Evolutionary conservation across 345 rosid species (phyloP), one percentile per base, ranked within the genome.

Genomic region (Populus ilicifolia): DNA sequence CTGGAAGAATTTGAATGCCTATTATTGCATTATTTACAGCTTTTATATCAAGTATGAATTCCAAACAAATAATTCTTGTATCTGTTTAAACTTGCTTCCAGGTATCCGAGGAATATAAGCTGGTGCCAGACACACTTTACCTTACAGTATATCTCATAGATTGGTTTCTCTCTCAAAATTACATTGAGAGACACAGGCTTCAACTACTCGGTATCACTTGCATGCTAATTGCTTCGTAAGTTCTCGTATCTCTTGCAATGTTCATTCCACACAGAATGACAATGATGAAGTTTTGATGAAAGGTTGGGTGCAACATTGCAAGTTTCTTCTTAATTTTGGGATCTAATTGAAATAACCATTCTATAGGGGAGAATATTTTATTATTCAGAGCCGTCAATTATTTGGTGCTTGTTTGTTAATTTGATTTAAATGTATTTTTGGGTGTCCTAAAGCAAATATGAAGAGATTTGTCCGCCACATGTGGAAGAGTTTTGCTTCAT

Each of bases 211-310:
- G 98, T 74, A 89, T 94, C 87, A 91, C 95, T 80, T 94, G 96
- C 92, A 90, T 92, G 96, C 91, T 94, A 67, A 87, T 92, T 69
- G 94, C 96, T 43, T 94, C 98, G 98, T 94, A 89, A 92, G 98
- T 73, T 77, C 56, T 79, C 68, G 2, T 43, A 66, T 77, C 77
- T 46, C 25, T 72, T 23, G n/a, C 52, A 75, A 12, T 73, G 33
- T 70, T 78, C 64, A 67, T 41, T 70, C 43, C 36, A 72, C 75
- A 20, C 18, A 73, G 64, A 70, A 54, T 11, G 36, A 23, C 20
- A 56, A 9, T 12, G 52, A 56, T n/a, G 63, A n/a, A 56, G 23
- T 10, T 56, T 56, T 10, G 8, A n/a, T 56, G 63, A 0, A 56
- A 56, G 63, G 63, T 9, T 9, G 6, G 63, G 63, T 56, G 5